Evolutionary conservation across 2,329 filamentous ascomycete species (phyloP), one percentile per base, ranked within the genome.

Genomic region (Cercospora zeina): DNA sequence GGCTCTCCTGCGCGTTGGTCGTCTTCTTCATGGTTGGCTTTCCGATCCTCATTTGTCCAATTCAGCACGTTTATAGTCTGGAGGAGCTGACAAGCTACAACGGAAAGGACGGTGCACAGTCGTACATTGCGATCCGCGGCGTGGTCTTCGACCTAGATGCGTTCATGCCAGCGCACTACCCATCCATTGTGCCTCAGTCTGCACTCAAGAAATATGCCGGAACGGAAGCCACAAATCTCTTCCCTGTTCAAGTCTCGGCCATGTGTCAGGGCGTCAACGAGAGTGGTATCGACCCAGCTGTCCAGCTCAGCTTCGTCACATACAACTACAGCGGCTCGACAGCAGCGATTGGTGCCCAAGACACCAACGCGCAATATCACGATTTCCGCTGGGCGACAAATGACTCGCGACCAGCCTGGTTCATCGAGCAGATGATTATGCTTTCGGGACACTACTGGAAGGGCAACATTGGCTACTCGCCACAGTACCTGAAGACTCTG

Each of bases 221-320:
- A 58, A 79, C 86, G 47, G 96, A 99, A 72, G 88, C 93, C n/a
- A 96, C 90, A 21, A 81, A 84, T 39, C 82, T 99, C 10, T 99
- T 99, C 79, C 95, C 96, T 0, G 83, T 99, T 0, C 95, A 99
- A 75, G 93, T 99, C 14, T 96, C 89, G 4, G 92, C 93, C 47
- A 83, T 99, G 37, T 99, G 95, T 76, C 85, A 89, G 63, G 95
- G 93, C 62, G 85, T 84, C 33, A 82, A 87, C 67, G 81, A 87
- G 67, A 90, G 89, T 21, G 73, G 87, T 47, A 76, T 89, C 53
- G 83, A 91, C 71, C 83, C 84, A 3, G 83, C 86, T 45, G 90
- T 99, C n/a, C 88, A 89, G 51, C 83, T 99, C 30, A 89, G 93
- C 75, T 97, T 93, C 78, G 87, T 87, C 67, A 85, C 82, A 37